phyloP scores from a whole-genome alignment of 257 asterid species.

The Anisodus acutangulus region DNA sequence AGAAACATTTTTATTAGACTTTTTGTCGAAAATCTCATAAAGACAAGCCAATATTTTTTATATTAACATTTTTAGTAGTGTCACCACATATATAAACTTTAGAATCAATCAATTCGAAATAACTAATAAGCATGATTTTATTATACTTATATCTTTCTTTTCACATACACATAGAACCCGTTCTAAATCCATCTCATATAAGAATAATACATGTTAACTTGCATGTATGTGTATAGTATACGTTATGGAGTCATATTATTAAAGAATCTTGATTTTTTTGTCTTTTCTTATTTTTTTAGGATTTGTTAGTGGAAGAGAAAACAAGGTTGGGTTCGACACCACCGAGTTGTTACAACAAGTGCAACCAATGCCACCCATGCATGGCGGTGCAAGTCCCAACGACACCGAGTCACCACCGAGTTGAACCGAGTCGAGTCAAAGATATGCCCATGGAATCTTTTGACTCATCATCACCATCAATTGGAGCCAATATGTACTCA shows the following conservation, averaged over 20 bases:
- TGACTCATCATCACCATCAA: slow-evolving; percentile 42
- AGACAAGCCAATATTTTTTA: neutral
- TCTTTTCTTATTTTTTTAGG: slow-evolving; percentile 40
- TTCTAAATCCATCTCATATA: neutral
- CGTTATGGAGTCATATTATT: neutral
- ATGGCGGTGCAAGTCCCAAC: slow-evolving; percentile 90
- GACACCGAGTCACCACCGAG: slow-evolving; percentile 57
- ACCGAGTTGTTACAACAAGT: slow-evolving; percentile 92
- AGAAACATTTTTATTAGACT: neutral
- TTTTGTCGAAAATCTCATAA: neutral
- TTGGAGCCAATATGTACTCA: slow-evolving; percentile 69
- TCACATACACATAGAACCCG: neutral
- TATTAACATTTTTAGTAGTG: neutral
- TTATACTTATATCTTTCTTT: no score
- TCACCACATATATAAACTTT: no score
- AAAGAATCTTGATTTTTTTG: neutral
- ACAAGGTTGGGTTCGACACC: slow-evolving; percentile 90
- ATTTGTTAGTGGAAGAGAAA: slow-evolving; percentile 64
- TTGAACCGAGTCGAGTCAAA: slow-evolving; percentile 31
- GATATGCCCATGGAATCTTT: slow-evolving; percentile 42
- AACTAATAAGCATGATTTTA: no score
- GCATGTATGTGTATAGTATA: neutral
- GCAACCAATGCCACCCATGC: slow-evolving; percentile 98
- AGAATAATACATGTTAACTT: neutral
- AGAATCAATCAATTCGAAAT: no score